Percentiles rank a stretch among this genome's conserved stretches.
Conservation (phyloP, 2,329 filamentous ascomycete species). For the Colletotrichum agaves region DNA sequence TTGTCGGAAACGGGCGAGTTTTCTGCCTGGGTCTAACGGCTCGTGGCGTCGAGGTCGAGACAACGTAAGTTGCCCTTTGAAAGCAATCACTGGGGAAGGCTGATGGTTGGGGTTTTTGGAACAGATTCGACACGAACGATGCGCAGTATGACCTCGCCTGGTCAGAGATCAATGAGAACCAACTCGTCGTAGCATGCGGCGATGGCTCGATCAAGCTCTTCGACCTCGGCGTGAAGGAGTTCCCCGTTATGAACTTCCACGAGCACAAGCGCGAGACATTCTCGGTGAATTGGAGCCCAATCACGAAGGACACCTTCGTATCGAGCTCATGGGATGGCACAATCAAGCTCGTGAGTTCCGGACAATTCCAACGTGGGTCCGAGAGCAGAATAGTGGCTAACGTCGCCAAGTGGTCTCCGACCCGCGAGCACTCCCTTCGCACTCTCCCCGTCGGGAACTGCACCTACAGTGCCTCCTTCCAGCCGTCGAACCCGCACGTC, state of each 20-base stretch:
- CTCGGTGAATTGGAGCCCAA: slow-evolving; percentile 90
- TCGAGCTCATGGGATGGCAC: slow-evolving; percentile 97
- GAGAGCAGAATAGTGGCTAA: not conserved
- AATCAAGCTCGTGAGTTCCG: slow-evolving; percentile 77
- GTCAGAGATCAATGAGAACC: slow-evolving; percentile 97
- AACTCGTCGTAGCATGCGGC: slow-evolving; percentile 87
- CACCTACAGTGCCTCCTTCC: slow-evolving; percentile 93
- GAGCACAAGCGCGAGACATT: slow-evolving; percentile 96
- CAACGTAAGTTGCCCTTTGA: slow-evolving; percentile 66
- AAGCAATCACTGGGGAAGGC: not conserved
- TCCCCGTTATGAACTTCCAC: slow-evolving; percentile 90
- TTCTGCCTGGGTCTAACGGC: slow-evolving; percentile 86
- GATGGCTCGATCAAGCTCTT: slow-evolving; percentile 97
- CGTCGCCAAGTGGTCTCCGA: slow-evolving; percentile 79
- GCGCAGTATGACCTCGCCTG: slow-evolving; percentile 94
- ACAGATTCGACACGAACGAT: slow-evolving; percentile 95
- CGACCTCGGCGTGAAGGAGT: slow-evolving; percentile 82
- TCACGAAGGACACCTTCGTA: slow-evolving; percentile 89
- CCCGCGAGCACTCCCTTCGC: slow-evolving; percentile 76
- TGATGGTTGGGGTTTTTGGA: not conserved
- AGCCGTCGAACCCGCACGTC: slow-evolving; percentile 85
- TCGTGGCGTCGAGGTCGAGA: slow-evolving; percentile 84
- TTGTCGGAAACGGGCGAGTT: slow-evolving; percentile 93
- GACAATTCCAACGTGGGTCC: not conserved
- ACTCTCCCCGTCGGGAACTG: slow-evolving; percentile 93